phyloP scores from a whole-genome alignment of 2,329 filamentous ascomycete genomes.

The Aspergillus eucalypticola region DNA sequence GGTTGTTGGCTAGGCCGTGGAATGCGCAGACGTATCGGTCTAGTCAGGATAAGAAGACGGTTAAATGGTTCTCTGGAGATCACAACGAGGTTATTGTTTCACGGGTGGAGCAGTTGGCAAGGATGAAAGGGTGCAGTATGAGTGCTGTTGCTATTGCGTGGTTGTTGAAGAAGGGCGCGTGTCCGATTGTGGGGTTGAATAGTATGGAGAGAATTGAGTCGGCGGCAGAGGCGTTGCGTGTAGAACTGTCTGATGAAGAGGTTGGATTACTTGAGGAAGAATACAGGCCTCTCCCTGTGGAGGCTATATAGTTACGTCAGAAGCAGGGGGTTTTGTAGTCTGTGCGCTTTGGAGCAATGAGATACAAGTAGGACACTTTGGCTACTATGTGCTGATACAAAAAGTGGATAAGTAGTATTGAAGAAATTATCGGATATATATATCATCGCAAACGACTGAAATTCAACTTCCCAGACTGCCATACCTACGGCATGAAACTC shows the following conservation, averaged over 20 bases:
- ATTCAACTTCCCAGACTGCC: no score
- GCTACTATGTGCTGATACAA: no score
- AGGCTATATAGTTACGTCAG: background rate
- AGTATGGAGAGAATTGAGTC: conserved; percentile 15
- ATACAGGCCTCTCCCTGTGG: background rate
- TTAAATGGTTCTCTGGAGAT: background rate
- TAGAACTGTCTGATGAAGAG: background rate
- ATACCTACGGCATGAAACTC: no score
- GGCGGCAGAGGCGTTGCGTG: background rate
- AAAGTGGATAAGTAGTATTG: no score
- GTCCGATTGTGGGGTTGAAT: conserved; percentile 28
- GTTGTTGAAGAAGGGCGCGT: conserved; percentile 23
- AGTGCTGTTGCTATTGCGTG: conserved; percentile 25
- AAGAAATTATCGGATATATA: no score
- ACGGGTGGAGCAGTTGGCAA: conserved; percentile 17
- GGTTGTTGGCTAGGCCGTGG: conserved; percentile 31
- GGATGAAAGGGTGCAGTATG: conserved; percentile 23
- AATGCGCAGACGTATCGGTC: conserved; percentile 7
- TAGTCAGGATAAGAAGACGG: background rate
- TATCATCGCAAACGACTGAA: no score
- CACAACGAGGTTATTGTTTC: conserved; percentile 17
- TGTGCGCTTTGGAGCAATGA: background rate
- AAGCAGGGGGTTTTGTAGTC: background rate
- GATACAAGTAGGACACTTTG: no score
- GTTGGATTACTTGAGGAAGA: background rate